These are phyloP conservation scores for Neonectria magnoliae DNA, from an alignment of 2,329 filamentous ascomycete species.

Conservation along the genomic window DNA sequence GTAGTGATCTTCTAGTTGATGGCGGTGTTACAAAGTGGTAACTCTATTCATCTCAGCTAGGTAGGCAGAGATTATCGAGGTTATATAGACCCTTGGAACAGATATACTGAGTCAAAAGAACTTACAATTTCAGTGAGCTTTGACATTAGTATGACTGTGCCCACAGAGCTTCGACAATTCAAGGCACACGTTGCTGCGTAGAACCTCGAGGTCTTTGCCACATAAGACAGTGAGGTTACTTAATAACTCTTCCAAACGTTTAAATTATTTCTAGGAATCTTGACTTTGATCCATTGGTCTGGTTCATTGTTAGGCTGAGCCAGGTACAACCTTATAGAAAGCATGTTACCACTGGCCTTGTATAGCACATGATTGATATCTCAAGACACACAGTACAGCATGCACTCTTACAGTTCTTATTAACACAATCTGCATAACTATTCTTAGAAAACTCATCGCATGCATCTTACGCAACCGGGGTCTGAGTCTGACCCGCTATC, in stretches of 20 bases:
- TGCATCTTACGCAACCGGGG: conserved; percentile 1
- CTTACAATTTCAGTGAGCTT: background rate
- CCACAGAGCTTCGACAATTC: background rate
- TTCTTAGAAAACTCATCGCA: background rate
- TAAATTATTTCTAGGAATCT: background rate
- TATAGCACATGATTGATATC: background rate
- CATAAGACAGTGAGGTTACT: background rate
- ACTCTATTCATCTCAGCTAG: background rate
- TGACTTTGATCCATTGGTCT: background rate
- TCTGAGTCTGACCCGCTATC: conserved; percentile 19
- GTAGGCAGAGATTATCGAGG: no score
- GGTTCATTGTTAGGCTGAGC: background rate
- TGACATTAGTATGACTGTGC: background rate
- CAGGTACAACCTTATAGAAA: background rate
- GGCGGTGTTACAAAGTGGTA: conserved; percentile 55
- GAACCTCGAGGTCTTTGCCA: background rate
- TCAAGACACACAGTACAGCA: background rate
- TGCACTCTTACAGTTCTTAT: background rate
- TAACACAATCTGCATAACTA: background rate
- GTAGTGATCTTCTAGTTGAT: conserved; percentile 57
- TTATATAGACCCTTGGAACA: no score
- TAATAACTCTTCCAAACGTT: background rate
- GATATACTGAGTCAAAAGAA: no score
- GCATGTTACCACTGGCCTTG: no score
- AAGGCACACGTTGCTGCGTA: background rate